phyloP scores from a whole-genome alignment of 345 rosid species.

The Euphorbia pulcherrima region DNA sequence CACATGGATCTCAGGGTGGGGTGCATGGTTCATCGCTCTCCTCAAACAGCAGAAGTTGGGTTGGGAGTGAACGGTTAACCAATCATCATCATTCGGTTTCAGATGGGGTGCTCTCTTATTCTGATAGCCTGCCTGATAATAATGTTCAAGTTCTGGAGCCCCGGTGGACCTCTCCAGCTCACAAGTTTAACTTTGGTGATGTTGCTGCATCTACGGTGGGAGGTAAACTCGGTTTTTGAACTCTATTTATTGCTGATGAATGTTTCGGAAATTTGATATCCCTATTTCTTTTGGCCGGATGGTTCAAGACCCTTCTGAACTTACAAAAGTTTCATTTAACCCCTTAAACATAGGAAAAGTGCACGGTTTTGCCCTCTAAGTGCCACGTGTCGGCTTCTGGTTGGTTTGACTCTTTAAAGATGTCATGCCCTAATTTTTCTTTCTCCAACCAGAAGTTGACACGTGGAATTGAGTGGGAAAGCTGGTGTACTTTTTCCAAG shows the following conservation, averaged over 20 bases:
- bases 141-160: constrained; percentile 54
- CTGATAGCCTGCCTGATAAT: constrained; percentile 51
- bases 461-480: too few relatives aligned
- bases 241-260: background rate
- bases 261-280: constrained; percentile 1
- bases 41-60: constrained; percentile 46
- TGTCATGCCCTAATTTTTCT: too few relatives aligned
- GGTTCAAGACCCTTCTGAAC: too few relatives aligned
- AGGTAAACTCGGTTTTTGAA: constrained; percentile 31
- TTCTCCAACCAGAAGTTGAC: too few relatives aligned
- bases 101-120: constrained; percentile 56
- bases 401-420: too few relatives aligned
- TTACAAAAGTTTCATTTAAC: too few relatives aligned
- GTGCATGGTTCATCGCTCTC: constrained; percentile 40
- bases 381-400: too few relatives aligned
- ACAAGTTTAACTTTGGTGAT: constrained; percentile 40
- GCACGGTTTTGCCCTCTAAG: too few relatives aligned
- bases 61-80: constrained; percentile 39
- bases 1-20: constrained; percentile 36
- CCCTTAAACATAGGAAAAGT: too few relatives aligned
- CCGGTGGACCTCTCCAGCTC: constrained; percentile 53
- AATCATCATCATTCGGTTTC: constrained; percentile 67
- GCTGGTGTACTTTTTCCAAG: too few relatives aligned
- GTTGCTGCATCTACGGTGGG: constrained; percentile 38
- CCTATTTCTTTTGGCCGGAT: too few relatives aligned